Evolutionary conservation across 2,329 filamentous ascomycete species (phyloP).

Genomic region (Lomentospora prolificans): DNA sequence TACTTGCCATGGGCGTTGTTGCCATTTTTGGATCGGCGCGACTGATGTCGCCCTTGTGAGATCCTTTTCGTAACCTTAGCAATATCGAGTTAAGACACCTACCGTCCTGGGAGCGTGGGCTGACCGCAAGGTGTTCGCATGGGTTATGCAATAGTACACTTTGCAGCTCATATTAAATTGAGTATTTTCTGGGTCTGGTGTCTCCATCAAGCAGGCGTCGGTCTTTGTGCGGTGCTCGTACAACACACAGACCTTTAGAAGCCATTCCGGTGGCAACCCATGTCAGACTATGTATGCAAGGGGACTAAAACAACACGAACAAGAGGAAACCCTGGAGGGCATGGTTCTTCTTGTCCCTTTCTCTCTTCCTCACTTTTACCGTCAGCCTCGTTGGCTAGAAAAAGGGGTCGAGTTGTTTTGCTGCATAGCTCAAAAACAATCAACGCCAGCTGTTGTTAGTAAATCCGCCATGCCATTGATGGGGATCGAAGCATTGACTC

Average conservation of each 20-base stretch:
- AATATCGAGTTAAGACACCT: too few species aligned
- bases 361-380: not conserved
- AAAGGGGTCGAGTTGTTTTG: not conserved
- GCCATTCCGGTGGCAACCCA: not conserved
- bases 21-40: too few species aligned
- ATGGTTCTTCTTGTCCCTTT: too few species aligned
- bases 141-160: not conserved
- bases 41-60: too few species aligned
- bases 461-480: too few species aligned
- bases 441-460: too few species aligned
- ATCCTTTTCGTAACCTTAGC: too few species aligned
- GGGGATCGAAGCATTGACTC: not conserved
- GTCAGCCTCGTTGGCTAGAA: not conserved
- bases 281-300: slow-evolving; percentile 1
- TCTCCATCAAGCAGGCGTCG: not conserved
- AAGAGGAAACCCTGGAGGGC: not conserved
- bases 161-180: not conserved
- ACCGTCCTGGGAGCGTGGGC: not conserved
- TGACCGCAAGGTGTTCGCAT: not conserved
- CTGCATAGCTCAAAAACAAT: not conserved
- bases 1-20: too few species aligned
- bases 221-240: not conserved
- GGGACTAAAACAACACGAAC: slow-evolving; percentile 2
- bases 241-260: not conserved
- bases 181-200: not conserved